These are phyloP conservation scores for Exophiala dermatitidis DNA, from an alignment of 2,329 filamentous ascomycete species.

Conservation along the genomic window DNA sequence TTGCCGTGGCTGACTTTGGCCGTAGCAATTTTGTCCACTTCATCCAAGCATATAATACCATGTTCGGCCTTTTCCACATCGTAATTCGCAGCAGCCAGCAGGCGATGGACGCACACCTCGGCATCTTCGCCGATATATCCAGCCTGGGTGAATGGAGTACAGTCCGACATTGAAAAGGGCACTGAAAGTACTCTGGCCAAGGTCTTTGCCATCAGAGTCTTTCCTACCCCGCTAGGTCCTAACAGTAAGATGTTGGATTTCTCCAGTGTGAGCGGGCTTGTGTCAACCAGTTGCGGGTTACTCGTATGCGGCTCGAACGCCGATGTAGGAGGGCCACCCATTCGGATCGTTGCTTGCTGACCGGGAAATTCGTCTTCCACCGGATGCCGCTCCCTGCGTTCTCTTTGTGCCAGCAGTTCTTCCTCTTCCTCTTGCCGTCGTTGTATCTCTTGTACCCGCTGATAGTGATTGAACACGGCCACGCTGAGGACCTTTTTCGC, in stretches of 20 bases:
- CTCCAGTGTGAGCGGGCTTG: conserved; percentile 66
- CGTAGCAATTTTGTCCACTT: conserved; percentile 94
- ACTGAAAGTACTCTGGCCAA: conserved; percentile 88
- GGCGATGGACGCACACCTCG: conserved; percentile 86
- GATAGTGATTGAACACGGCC: conserved; percentile 94
- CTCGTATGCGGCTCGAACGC: conserved; percentile 24
- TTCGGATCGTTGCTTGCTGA: conserved; percentile 48
- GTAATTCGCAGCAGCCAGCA: conserved; percentile 85
- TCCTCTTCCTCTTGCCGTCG: conserved; percentile 73
- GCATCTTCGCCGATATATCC: conserved; percentile 97
- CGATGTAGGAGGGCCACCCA: conserved; percentile 29
- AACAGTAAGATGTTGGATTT: conserved; percentile 92
- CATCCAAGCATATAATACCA: conserved; percentile 91
- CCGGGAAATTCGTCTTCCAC: conserved; percentile 67
- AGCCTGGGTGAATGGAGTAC: conserved; percentile 90
- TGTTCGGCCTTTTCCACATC: conserved; percentile 76
- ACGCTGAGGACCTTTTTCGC: conserved; percentile 87
- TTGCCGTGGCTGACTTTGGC: conserved; percentile 81
- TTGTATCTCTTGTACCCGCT: conserved; percentile 69
- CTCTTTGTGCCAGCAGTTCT: conserved; percentile 62
- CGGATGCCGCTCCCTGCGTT: conserved; percentile 65
- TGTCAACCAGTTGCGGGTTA: conserved; percentile 45
- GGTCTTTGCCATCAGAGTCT: conserved; percentile 88
- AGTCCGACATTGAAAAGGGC: conserved; percentile 91
- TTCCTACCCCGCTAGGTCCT: conserved; percentile 89